Percentiles rank a stretch among this genome's conserved stretches.
Evolutionary conservation across 1,284 basidiomycete species (phyloP).

Genomic region (Marasmius oreades): DNA sequence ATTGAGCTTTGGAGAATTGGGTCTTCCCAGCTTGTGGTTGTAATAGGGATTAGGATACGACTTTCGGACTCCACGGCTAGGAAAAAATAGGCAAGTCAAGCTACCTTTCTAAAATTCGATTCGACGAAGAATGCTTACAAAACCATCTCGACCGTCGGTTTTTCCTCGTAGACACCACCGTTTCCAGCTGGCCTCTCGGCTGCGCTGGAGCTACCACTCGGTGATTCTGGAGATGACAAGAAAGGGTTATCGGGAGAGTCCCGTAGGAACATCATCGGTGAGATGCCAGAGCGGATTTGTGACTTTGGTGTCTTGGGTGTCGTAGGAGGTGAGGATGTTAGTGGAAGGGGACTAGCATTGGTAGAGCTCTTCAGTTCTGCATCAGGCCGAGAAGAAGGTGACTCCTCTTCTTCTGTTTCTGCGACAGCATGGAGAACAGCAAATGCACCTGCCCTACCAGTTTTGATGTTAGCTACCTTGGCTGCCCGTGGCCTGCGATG

Average conservation of each 20-base stretch:
- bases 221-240: conserved; percentile 29
- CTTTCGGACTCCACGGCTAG: conserved; percentile 52
- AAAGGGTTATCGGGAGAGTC: conserved; percentile 44
- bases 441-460: background rate
- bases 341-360: background rate
- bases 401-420: background rate
- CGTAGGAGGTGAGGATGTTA: conserved; percentile 18
- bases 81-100: conserved; percentile 6
- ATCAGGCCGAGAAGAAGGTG: background rate
- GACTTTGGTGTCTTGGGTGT: conserved; percentile 20
- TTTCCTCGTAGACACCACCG: conserved; percentile 30
- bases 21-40: conserved; percentile 33
- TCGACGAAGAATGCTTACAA: conserved; percentile 41
- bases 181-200: conserved; percentile 10
- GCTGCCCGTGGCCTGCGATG: conserved; percentile 26
- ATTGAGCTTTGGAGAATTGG: conserved; percentile 36
- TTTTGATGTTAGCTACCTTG: conserved; percentile 10
- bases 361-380: background rate
- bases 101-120: background rate
- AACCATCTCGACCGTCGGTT: conserved; percentile 51
- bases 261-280: conserved; percentile 19
- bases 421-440: conserved; percentile 2
- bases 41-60: conserved; percentile 50
- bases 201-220: conserved; percentile 14
- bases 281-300: conserved; percentile 5